Percentiles rank a stretch among this genome's conserved stretches.
phyloP scores from a whole-genome alignment of 2,329 filamentous ascomycete genomes.

The Cercospora janseana region DNA sequence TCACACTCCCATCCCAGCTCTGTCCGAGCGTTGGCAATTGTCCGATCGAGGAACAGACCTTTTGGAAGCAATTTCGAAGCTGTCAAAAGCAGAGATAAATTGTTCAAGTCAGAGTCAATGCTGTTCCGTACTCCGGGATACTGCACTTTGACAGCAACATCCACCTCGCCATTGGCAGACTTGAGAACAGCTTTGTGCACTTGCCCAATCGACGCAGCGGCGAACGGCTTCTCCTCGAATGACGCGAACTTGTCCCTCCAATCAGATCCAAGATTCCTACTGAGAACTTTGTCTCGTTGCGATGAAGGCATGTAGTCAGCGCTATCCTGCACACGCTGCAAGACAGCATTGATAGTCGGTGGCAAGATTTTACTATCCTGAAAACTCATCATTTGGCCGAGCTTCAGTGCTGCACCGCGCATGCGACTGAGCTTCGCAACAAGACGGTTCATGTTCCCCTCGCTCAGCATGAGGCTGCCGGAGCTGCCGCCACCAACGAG shows the following conservation, averaged over 20 bases:
- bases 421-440: constrained; percentile 92
- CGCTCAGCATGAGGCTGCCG: constrained; percentile 82
- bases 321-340: constrained; percentile 91
- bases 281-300: constrained; percentile 82
- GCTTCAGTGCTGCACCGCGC: constrained; percentile 93
- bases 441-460: constrained; percentile 86
- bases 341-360: constrained; percentile 77
- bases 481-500: constrained; percentile 62
- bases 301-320: constrained; percentile 97
- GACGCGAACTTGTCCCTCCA: constrained; percentile 81
- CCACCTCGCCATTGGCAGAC: constrained; percentile 69
- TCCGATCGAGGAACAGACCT: constrained; percentile 92
- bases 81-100: constrained; percentile 83
- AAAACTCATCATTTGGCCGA: constrained; percentile 97
- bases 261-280: constrained; percentile 71
- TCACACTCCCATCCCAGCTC: constrained; percentile 98
- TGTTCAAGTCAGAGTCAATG: constrained; percentile 94
- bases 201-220: constrained; percentile 94
- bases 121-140: constrained; percentile 95
- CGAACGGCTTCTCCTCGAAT: constrained; percentile 89
- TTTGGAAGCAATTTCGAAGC: constrained; percentile 87
- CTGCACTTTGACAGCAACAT: constrained; percentile 93
- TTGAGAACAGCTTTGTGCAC: constrained; percentile 83
- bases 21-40: constrained; percentile 87
- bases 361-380: constrained; percentile 97